These are phyloP conservation scores for Microcera coccophila DNA, from an alignment of 2,329 filamentous ascomycete genomes.

Conservation along the genomic window DNA sequence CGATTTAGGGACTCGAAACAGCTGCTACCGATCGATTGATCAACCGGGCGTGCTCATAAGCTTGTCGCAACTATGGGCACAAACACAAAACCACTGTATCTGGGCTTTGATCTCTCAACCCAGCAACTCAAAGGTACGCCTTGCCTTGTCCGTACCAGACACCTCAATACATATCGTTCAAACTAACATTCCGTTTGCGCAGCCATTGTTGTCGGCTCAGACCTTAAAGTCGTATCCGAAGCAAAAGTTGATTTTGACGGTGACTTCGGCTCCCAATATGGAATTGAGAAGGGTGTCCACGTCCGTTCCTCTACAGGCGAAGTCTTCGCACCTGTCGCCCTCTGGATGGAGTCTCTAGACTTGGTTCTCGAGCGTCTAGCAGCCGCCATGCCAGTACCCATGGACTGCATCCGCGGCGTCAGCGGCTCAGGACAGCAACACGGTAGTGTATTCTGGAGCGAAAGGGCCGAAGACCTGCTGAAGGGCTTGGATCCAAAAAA, in stretches of 20 bases:
- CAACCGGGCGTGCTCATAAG: too few species aligned
- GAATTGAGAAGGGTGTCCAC: conserved; percentile 81
- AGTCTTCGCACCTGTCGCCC: conserved; percentile 85
- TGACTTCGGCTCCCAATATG: conserved; percentile 70
- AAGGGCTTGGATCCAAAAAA: conserved; percentile 55
- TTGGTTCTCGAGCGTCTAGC: conserved; percentile 72
- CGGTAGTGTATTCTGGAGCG: conserved; percentile 91
- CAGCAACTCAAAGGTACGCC: conserved; percentile 84
- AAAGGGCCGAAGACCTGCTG: conserved; percentile 63
- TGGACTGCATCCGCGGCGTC: conserved; percentile 72
- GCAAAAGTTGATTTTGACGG: conserved; percentile 94
- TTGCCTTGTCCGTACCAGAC: background rate
- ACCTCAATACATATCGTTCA: background rate
- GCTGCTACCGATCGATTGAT: too few species aligned
- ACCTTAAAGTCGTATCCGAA: conserved; percentile 75
- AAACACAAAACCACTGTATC: conserved; percentile 60
- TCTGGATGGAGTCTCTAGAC: conserved; percentile 93
- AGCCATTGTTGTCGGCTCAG: conserved; percentile 80
- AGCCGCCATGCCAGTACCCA: conserved; percentile 59
- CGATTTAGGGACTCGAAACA: too few species aligned
- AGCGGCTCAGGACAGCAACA: conserved; percentile 96
- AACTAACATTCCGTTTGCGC: conserved; percentile 2
- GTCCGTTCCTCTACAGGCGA: conserved; percentile 78
- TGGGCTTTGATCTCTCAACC: conserved; percentile 94
- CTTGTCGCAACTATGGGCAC: conserved; percentile 10